phyloP scores from a whole-genome alignment of 2,329 filamentous ascomycete species.

The Pseudocercospora musae region DNA sequence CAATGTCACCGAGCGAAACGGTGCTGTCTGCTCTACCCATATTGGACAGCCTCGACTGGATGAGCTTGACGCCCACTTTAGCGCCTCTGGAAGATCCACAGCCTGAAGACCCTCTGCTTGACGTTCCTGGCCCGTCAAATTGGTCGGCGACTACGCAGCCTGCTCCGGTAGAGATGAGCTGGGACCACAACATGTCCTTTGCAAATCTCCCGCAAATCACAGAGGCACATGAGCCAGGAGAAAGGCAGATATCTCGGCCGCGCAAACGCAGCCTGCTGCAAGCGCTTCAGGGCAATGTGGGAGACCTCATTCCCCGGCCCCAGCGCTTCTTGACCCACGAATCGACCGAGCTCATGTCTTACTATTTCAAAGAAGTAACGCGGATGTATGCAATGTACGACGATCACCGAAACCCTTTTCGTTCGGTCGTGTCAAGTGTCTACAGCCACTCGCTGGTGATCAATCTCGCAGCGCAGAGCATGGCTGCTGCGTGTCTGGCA shows the following conservation, averaged over 20 bases:
- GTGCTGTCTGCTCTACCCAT: not conserved
- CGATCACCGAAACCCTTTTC: constrained; percentile 19
- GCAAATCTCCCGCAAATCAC: not conserved
- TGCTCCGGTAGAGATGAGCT: not conserved
- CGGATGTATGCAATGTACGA: constrained; percentile 23
- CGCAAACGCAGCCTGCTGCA: constrained; percentile 14
- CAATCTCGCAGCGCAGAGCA: constrained; percentile 22
- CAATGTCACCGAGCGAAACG: not conserved
- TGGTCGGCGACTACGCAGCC: not conserved
- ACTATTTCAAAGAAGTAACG: constrained; percentile 24
- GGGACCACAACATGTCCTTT: not conserved
- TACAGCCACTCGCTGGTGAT: constrained; percentile 22
- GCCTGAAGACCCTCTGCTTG: not conserved
- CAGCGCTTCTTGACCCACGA: constrained; percentile 17
- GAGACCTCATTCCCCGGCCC: constrained; percentile 5
- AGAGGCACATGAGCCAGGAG: not conserved
- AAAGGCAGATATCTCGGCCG: not conserved
- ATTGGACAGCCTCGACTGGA: not conserved
- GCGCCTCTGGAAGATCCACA: not conserved
- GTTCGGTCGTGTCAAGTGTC: constrained; percentile 20
- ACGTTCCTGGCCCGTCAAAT: not conserved
- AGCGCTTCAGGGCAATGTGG: constrained; percentile 10
- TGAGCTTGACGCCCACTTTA: not conserved
- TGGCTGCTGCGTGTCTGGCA: constrained; percentile 28
- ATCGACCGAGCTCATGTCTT: constrained; percentile 20